Evolutionary conservation across 2,329 filamentous ascomycete genomes (phyloP), one percentile per base, ranked within the genome.

Genomic region (Metarhizium rileyi): DNA sequence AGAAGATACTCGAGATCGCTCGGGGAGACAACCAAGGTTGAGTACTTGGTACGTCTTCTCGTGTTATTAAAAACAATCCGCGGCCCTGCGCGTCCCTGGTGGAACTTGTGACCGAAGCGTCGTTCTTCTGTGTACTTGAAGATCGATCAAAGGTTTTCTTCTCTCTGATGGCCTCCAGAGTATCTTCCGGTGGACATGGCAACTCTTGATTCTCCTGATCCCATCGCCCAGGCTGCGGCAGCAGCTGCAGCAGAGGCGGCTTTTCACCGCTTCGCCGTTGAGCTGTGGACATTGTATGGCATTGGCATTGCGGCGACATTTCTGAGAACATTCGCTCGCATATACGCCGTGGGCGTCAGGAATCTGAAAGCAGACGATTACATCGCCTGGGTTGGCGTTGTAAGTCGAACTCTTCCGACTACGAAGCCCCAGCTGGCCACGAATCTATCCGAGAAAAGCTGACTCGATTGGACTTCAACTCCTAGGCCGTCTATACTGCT

Each of bases 391-490:
- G 28, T 67, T 36, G 68, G 61, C 48, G 53, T 61, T 56, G 66
- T 70, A 53, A 47, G 63, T 61, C 0, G 67, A 63, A 16, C 65
- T 75, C 12, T 72, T 70, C 20, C 75, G 12, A 30, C 12, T 63
- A 50, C 72, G 20, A 74, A 78, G 56, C 72, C 74, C 2, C 73
- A 77, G 51, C 59, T 80, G n/a, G n/a, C n/a, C n/a, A n/a, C n/a
- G n/a, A n/a, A n/a, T n/a, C n/a, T n/a, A n/a, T n/a, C n/a, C n/a
- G n/a, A n/a, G n/a, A n/a, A n/a, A n/a, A n/a, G n/a, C 2, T 62
- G 14, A 22, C 14, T 8, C 33, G 3, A 46, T 44, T 53, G 35
- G 54, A 26, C 20, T 8, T 41, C 26, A 23, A 20, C 18, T 45
- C 23, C 9, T 46, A 78, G 74, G 55, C 74, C 23, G 65, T 76